These are phyloP conservation scores for Suillus brevipes DNA, from an alignment of 768 basidiomycete genomes.

Conservation along the genomic window DNA sequence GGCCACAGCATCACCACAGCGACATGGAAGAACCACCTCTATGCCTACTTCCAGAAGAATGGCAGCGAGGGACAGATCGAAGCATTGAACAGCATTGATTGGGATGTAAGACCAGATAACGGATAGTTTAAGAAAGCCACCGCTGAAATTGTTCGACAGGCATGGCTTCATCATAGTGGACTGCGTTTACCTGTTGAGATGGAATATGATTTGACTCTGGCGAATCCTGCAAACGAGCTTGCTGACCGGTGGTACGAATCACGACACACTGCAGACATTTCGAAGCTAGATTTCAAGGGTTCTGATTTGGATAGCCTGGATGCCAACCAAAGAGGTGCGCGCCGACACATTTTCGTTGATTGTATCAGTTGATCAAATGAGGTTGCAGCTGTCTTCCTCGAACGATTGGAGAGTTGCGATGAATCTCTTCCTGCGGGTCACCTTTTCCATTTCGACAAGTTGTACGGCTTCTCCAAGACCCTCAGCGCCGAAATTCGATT, in stretches of 20 bases:
- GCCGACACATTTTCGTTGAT: background rate
- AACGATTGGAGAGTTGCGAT: constrained; percentile 43
- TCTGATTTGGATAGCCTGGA: constrained; percentile 49
- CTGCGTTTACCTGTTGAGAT: constrained; percentile 46
- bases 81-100: constrained; percentile 52
- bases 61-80: constrained; percentile 45
- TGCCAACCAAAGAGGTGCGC: constrained; percentile 51
- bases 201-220: constrained; percentile 55
- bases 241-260: constrained; percentile 55
- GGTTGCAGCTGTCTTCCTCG: constrained; percentile 53
- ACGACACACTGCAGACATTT: constrained; percentile 34
- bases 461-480: constrained; percentile 44
- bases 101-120: constrained; percentile 44
- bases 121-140: no score
- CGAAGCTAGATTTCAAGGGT: constrained; percentile 40
- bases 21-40: constrained; percentile 60
- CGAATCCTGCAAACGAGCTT: constrained; percentile 49
- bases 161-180: constrained; percentile 61
- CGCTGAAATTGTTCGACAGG: constrained; percentile 27
- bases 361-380: background rate
- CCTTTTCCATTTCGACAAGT: constrained; percentile 41
- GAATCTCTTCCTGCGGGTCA: constrained; percentile 43
- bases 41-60: constrained; percentile 46
- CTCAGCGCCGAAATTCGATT: constrained; percentile 54
- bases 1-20: constrained; percentile 57